Conservation (phyloP, 768 basidiomycete species). For the Butyriboletus loyo region DNA sequence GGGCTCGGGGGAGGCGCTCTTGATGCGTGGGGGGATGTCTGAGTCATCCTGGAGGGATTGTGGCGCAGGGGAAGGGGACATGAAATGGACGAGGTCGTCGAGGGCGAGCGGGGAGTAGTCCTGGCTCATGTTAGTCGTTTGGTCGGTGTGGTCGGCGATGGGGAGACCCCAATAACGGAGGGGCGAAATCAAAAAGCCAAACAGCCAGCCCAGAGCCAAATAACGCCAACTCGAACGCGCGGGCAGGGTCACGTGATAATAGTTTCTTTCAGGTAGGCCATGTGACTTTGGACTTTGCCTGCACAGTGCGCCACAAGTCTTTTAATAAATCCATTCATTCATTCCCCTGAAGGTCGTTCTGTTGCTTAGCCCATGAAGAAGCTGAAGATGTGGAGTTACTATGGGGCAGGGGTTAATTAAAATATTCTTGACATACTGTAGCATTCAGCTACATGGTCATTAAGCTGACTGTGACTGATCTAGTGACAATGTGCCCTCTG, state of each 20-base stretch:
- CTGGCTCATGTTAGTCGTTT: constrained; percentile 24
- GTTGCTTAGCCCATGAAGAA: not conserved
- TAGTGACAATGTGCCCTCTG: not conserved
- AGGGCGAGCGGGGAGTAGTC: constrained; percentile 44
- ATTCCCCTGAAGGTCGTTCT: no score
- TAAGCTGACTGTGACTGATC: no score
- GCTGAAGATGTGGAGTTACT: not conserved
- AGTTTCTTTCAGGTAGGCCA: constrained; percentile 24
- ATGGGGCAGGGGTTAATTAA: not conserved
- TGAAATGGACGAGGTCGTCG: constrained; percentile 53
- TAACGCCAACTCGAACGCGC: constrained; percentile 38
- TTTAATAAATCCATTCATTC: no score
- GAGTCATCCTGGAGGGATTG: constrained; percentile 18
- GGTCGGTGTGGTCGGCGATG: not conserved
- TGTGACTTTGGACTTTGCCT: constrained; percentile 11
- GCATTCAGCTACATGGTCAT: not conserved
- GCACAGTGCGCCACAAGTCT: no score
- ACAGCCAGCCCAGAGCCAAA: constrained; percentile 19
- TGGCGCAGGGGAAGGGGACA: constrained; percentile 50
- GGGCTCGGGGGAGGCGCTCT: constrained; percentile 33
- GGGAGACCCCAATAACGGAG: constrained; percentile 6
- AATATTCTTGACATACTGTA: not conserved
- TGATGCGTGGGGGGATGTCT: constrained; percentile 15
- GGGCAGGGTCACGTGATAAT: constrained; percentile 31
- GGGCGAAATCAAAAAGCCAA: constrained; percentile 33